Base-by-base conservation (phyloP, 148 eudicot species). In the Agrostemma githago region DNA sequence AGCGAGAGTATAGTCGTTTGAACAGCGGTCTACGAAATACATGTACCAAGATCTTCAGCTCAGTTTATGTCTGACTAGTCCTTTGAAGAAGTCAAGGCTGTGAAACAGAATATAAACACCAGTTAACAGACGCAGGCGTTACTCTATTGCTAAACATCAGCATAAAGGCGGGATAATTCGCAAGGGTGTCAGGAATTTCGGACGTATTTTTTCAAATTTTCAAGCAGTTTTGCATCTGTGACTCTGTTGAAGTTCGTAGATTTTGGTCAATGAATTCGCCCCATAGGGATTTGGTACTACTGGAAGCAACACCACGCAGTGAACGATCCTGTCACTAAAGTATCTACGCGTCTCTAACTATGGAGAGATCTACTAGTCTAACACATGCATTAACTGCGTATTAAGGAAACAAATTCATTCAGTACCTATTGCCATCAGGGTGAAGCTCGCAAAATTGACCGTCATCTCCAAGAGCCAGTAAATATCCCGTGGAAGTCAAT, bases 61-160 rank as follows among this genome's bases (percentile, higher is more conserved):
- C 78, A 90, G 69, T 78, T 90, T 93, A 67, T 90, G 90, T 82
- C 85, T 89, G 78, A 90, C 83, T 53, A 90, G 86, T 75, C 98
- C 93, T 85, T 90, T 90, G 82, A 93, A 89, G 90, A 90, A 90
- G 85, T 93, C 98, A 53, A 93, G 91, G 85, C 96, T 93, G 96
- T 62, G 76, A 73, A 79, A 80, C 76, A 82, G 68, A 66, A 34
- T 16, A 54, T 51, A 12, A n/a, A 73, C 74, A 68, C n/a, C n/a
- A 70, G 38, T 10, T 62, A 15, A 19, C 3, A 51, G 39, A 26
- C 39, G 1, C n/a, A 11, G 8, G 34, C 11, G 6, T 2, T 19
- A 60, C 26, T 60, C 11, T 19, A 17, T 59, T 59, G 26, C 54
- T 19, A 6, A 20, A 60, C 64, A 60, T 19, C 2, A 6, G 8